These are phyloP conservation scores for Sherardia arvensis DNA, from an alignment of 257 asterid genomes.

Conservation along the genomic window DNA sequence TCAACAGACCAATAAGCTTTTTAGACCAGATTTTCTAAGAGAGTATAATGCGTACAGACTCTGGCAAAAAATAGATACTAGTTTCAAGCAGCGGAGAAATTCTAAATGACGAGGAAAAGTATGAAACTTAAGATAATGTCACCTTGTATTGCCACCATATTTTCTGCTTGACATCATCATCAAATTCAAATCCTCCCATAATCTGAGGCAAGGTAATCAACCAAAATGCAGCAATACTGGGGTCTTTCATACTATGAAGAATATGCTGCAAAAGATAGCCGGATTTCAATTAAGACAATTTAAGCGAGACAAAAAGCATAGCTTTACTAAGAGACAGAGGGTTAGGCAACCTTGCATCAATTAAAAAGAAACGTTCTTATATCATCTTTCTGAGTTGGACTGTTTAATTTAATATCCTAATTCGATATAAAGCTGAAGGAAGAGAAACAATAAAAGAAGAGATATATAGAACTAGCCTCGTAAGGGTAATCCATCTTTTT, in stretches of 20 bases:
- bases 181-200: conserved; percentile 78
- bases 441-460: conserved; percentile 5
- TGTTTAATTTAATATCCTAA: neutral
- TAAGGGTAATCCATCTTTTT: conserved; percentile 93
- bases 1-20: neutral
- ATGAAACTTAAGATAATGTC: conserved; percentile 4
- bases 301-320: neutral
- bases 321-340: neutral
- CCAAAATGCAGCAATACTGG: conserved; percentile 98
- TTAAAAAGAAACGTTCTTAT: neutral
- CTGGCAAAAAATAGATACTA: neutral
- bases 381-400: conserved; percentile 1
- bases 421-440: neutral
- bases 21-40: neutral
- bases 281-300: neutral
- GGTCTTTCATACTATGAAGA: conserved; percentile 88
- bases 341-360: neutral
- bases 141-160: conserved; percentile 99
- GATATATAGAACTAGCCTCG: conserved; percentile 52
- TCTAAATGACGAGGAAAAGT: neutral
- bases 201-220: conserved; percentile 87
- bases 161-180: conserved; percentile 86
- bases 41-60: neutral
- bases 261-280: conserved; percentile 63
- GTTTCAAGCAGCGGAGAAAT: neutral